phyloP scores from a whole-genome alignment of 371 early-diverging fungal genomes.

The Rhizopus delemar region DNA sequence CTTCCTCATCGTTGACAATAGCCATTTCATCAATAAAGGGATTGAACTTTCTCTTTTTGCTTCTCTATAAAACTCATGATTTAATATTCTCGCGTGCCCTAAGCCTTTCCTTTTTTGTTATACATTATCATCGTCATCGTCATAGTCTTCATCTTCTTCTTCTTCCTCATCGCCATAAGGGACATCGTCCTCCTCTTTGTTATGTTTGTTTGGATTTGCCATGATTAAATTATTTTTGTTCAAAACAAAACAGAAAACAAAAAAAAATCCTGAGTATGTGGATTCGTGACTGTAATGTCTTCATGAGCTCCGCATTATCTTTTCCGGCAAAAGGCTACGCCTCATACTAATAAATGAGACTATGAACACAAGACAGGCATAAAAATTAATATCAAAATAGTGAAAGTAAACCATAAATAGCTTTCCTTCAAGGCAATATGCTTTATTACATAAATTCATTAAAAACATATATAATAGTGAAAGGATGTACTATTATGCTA shows the following conservation, averaged over 20 bases:
- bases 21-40: constrained; percentile 63
- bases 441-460: too few species aligned
- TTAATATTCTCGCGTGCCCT: neutral
- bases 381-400: too few species aligned
- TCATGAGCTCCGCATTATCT: too few species aligned
- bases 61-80: constrained; percentile 26
- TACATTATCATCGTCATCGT: constrained; percentile 20
- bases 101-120: neutral
- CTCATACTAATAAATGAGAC: too few species aligned
- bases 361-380: too few species aligned
- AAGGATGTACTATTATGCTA: too few species aligned
- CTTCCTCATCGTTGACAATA: constrained; percentile 67
- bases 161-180: constrained; percentile 25
- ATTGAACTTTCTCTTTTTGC: constrained; percentile 48
- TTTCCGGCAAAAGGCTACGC: too few species aligned
- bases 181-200: constrained; percentile 18
- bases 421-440: too few species aligned
- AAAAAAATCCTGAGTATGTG: too few species aligned
- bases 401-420: too few species aligned
- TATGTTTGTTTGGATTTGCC: constrained; percentile 4
- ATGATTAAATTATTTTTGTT: neutral
- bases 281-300: too few species aligned
- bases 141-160: constrained; percentile 22
- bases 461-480: too few species aligned
- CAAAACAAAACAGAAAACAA: neutral